phyloP scores from a whole-genome alignment of 2,329 filamentous ascomycete species.

The Fusarium sp. region DNA sequence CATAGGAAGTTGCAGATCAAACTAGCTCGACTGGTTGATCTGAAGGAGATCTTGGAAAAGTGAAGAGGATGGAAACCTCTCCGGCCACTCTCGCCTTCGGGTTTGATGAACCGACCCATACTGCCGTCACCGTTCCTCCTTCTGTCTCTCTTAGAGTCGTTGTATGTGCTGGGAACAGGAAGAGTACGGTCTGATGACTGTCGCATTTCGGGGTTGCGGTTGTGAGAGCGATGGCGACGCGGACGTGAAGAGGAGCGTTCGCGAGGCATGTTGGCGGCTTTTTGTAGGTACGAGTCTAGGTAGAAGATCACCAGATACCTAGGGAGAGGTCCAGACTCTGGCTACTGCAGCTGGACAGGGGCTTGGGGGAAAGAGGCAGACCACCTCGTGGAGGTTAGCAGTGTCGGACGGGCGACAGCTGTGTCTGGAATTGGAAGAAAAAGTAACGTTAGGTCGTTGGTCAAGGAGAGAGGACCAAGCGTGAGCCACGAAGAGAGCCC shows the following conservation, averaged over 20 bases:
- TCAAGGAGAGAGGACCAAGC: no score
- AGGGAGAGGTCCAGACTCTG: slow-evolving; percentile 6
- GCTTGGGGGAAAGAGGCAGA: neutral
- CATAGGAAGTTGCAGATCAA: slow-evolving; percentile 63
- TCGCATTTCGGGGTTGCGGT: slow-evolving; percentile 29
- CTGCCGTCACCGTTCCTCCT: slow-evolving; percentile 12
- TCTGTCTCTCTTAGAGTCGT: slow-evolving; percentile 25
- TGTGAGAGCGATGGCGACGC: slow-evolving; percentile 30
- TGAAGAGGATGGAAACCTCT: slow-evolving; percentile 59
- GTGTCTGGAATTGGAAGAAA: slow-evolving; percentile 6
- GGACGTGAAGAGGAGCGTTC: slow-evolving; percentile 39
- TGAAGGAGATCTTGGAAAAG: slow-evolving; percentile 59
- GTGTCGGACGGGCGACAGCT: neutral
- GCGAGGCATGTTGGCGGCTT: slow-evolving; percentile 27
- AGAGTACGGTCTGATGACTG: slow-evolving; percentile 34
- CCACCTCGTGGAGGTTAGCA: neutral
- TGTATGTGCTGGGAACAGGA: slow-evolving; percentile 48
- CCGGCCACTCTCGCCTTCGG: slow-evolving; percentile 60
- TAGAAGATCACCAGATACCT: slow-evolving; percentile 5
- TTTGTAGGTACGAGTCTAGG: slow-evolving; percentile 1
- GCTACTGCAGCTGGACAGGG: neutral
- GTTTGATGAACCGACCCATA: slow-evolving; percentile 41
- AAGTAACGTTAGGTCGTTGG: neutral
- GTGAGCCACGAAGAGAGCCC: no score
- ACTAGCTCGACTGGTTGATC: slow-evolving; percentile 59